These are phyloP conservation scores for Malus hybrid DNA, from an alignment of 331 rosid species.

Conservation along the genomic window DNA sequence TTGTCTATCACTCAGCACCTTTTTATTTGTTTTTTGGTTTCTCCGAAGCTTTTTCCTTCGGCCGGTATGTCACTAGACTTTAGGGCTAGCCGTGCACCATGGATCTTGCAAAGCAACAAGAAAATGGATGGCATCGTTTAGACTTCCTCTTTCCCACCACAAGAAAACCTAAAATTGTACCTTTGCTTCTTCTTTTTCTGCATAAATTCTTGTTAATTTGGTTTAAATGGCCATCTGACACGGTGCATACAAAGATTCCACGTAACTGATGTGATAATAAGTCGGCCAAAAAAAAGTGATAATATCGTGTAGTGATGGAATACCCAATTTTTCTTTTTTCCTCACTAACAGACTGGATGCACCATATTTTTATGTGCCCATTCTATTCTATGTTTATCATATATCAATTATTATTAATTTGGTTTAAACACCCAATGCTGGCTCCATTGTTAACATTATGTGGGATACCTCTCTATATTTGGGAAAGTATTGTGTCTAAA, in stretches of 20 bases:
- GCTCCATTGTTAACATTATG: too few species aligned
- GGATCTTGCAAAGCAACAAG: not conserved
- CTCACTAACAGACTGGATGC: not conserved
- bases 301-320: not conserved
- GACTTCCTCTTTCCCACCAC: not conserved
- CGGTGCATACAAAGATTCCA: not conserved
- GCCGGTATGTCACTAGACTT: not conserved
- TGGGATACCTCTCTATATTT: too few species aligned
- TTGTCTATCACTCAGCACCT: not conserved
- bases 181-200: not conserved
- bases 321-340: not conserved
- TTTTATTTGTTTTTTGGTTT: not conserved
- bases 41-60: not conserved
- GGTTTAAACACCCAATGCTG: too few species aligned
- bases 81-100: not conserved
- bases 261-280: not conserved
- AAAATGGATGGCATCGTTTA: not conserved
- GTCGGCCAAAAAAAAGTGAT: too few species aligned
- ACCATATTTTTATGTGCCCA: too few species aligned
- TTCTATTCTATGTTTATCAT: too few species aligned
- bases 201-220: not conserved
- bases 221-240: not conserved
- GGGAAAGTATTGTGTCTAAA: too few species aligned
- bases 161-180: not conserved
- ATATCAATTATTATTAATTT: too few species aligned